Evolutionary conservation across 805 yeast genomes (phyloP), one percentile per base, ranked within the genome.

Genomic region (Ogataea minuta): DNA sequence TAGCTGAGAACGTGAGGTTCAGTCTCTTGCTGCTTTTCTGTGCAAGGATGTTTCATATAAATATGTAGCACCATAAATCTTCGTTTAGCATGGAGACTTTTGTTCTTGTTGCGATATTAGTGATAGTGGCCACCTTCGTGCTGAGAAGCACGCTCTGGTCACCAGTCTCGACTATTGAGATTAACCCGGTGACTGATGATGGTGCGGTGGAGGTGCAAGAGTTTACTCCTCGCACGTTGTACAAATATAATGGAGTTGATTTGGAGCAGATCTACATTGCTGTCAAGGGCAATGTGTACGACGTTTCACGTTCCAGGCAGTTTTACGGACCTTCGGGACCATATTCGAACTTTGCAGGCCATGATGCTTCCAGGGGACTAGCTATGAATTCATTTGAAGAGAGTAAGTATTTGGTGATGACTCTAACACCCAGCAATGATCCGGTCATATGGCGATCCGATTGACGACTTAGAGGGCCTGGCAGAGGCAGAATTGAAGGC

Each of bases 251-350:
- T 60, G 98, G 98, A 1, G 76, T 68, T 37, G 88, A 84, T 48
- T 81, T 84, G 47, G 81, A 81, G 37, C 79, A 78, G 53, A 87
- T 91, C n/a, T 84, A 81, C 55, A 76, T 91, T 46, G 93, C 87
- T 0, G 87, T 91, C n/a, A 77, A 73, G 50, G 95, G 96, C 1
- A 81, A 72, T 17, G 95, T 91, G 3, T 91, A 75, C 54, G 96
- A 91, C 56, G 95, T 88, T 14, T 68, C 86, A 4, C 68, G 70
- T 9, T 95, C 95, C 0, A 76, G 90, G 48, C 75, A 76, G 32
- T 90, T 91, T 59, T 91, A 91, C 62, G 98, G 98, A 0, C 98
- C 98, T 6, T 86, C 91, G 21, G 97, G 97, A 0, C 95, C 96
- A 0, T 91, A 91, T 64, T 80, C 85, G 29, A 87, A 85, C 57